These are phyloP conservation scores for Suillus decipiens DNA, from an alignment of 768 basidiomycete genomes.

Conservation along the genomic window DNA sequence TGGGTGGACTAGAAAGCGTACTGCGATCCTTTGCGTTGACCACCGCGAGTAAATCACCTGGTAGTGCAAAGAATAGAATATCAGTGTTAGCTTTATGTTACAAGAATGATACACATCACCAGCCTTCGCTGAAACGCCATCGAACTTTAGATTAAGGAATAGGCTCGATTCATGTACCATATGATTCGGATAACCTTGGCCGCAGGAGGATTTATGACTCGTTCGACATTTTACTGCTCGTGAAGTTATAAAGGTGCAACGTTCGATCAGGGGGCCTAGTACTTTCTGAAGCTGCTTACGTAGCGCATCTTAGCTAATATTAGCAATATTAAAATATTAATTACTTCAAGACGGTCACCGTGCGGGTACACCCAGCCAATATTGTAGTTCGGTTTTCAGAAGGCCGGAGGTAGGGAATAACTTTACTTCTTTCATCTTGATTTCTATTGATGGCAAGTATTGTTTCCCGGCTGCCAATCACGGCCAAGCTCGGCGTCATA, in stretches of 20 bases:
- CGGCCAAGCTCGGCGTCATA: too few species aligned
- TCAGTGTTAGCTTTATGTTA: background rate
- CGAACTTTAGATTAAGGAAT: too few species aligned
- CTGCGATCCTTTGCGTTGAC: background rate
- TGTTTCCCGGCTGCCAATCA: too few species aligned
- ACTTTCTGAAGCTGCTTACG: too few species aligned
- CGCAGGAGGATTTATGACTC: background rate
- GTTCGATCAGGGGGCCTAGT: background rate
- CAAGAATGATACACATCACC: background rate
- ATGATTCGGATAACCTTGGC: background rate
- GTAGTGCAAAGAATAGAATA: background rate
- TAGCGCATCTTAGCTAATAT: too few species aligned
- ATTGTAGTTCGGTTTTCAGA: background rate
- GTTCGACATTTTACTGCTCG: background rate
- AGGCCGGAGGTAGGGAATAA: background rate
- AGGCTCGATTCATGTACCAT: too few species aligned
- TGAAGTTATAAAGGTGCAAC: background rate
- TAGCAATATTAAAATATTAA: too few species aligned
- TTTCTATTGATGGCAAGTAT: background rate
- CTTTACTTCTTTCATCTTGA: background rate
- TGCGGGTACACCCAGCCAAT: background rate
- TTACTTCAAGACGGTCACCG: too few species aligned
- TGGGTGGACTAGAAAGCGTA: background rate
- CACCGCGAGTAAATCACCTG: background rate
- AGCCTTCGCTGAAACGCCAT: background rate